These are phyloP conservation scores for Mycena citricolor DNA, from an alignment of 1,284 basidiomycete genomes.

Conservation along the genomic window DNA sequence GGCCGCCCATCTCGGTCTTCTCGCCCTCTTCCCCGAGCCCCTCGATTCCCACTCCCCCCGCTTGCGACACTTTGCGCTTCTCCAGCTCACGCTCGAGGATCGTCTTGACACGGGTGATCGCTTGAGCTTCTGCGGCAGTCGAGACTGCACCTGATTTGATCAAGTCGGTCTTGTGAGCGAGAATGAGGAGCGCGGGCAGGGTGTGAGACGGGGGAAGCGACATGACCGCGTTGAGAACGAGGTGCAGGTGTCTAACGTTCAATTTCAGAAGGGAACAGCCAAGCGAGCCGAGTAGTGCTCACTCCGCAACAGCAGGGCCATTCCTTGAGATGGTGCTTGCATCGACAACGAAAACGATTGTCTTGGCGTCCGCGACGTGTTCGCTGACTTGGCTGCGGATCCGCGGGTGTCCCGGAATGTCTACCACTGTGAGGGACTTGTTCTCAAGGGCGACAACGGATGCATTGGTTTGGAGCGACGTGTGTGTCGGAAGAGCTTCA, in stretches of 20 bases:
- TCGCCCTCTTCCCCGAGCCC: conserved; percentile 66
- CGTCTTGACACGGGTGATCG: conserved; percentile 65
- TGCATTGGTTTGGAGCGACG: conserved; percentile 71
- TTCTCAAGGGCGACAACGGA: conserved; percentile 45
- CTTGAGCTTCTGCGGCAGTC: conserved; percentile 50
- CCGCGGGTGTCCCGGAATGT: conserved; percentile 78
- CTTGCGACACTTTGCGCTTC: conserved; percentile 63
- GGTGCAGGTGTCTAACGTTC: conserved; percentile 62
- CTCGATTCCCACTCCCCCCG: conserved; percentile 66
- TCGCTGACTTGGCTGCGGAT: conserved; percentile 71
- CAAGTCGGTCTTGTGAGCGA: conserved; percentile 75
- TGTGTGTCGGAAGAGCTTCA: conserved; percentile 63
- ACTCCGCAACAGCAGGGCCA: conserved; percentile 74
- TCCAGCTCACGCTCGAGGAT: conserved; percentile 81
- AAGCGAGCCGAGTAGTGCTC: conserved; percentile 32
- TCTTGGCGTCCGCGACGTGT: conserved; percentile 57
- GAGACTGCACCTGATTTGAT: conserved; percentile 48
- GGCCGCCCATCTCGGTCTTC: conserved; percentile 56
- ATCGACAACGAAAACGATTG: conserved; percentile 74
- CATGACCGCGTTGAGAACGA: conserved; percentile 64
- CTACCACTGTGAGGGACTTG: conserved; percentile 54
- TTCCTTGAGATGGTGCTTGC: conserved; percentile 73
- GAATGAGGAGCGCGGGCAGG: conserved; percentile 58
- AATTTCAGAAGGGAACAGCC: conserved; percentile 6
- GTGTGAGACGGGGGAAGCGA: conserved; percentile 68